Evolutionary conservation across 1,284 basidiomycete genomes (phyloP).

Genomic region (Puccinia hordei): DNA sequence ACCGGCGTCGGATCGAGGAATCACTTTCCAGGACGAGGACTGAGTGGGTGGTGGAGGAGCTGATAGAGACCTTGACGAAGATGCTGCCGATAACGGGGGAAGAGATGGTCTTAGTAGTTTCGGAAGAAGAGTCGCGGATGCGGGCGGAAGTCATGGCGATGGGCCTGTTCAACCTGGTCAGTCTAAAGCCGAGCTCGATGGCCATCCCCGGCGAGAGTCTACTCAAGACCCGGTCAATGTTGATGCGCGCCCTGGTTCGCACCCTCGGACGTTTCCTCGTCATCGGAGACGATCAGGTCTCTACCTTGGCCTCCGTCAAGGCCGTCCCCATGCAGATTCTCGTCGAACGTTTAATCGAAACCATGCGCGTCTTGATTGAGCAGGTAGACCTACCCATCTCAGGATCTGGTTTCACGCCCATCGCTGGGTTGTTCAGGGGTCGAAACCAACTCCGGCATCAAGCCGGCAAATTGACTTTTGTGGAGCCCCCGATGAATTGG

Average conservation of each 20-base stretch:
- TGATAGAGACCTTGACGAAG: slow-evolving; percentile 41
- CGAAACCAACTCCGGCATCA: neutral
- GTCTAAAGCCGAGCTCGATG: slow-evolving; percentile 5
- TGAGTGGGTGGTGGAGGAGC: neutral
- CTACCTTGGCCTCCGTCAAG: neutral
- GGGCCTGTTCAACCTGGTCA: slow-evolving; percentile 40
- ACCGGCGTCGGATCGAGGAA: slow-evolving; percentile 25
- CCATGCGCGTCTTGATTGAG: slow-evolving; percentile 30
- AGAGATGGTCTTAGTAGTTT: slow-evolving; percentile 35
- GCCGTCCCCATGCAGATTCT: slow-evolving; percentile 17
- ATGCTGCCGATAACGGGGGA: slow-evolving; percentile 43
- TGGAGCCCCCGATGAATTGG: slow-evolving; percentile 15
- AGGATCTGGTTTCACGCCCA: neutral
- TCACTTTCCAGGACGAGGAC: slow-evolving; percentile 8
- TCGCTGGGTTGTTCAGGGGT: neutral
- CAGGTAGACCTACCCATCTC: neutral
- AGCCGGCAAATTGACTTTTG: neutral
- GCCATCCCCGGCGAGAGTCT: neutral
- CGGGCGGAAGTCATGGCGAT: slow-evolving; percentile 29
- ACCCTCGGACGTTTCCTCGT: slow-evolving; percentile 23
- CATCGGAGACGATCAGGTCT: slow-evolving; percentile 18
- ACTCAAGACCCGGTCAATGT: slow-evolving; percentile 10
- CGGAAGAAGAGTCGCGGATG: slow-evolving; percentile 28
- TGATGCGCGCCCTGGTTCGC: slow-evolving; percentile 20
- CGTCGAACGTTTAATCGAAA: slow-evolving; percentile 38